Evolutionary conservation across 2,329 filamentous ascomycete genomes (phyloP).

Genomic region (Monilinia aucupariae): DNA sequence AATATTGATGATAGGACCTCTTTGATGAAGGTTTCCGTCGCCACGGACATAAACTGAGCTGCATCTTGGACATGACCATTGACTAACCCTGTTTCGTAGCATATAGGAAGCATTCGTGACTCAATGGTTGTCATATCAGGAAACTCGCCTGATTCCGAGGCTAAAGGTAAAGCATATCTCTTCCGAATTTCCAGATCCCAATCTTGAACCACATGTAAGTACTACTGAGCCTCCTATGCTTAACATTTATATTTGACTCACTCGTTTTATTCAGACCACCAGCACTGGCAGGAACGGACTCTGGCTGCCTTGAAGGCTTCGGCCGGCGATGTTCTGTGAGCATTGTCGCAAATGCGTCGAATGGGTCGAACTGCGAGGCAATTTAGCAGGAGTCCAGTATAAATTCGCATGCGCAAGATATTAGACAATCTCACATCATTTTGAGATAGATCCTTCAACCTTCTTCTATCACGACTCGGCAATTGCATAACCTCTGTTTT

Average conservation of each 20-base stretch:
- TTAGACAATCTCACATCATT: constrained; percentile 49
- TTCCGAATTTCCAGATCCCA: constrained; percentile 64
- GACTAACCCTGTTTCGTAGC: constrained; percentile 59
- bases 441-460: constrained; percentile 58
- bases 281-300: constrained; percentile 62
- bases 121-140: constrained; percentile 60
- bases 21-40: constrained; percentile 63
- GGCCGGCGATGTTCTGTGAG: constrained; percentile 36
- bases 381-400: not conserved
- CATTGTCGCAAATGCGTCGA: constrained; percentile 32
- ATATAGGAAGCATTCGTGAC: constrained; percentile 61
- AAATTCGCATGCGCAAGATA: not conserved
- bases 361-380: constrained; percentile 32
- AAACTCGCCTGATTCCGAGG: constrained; percentile 64
- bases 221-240: not conserved
- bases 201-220: constrained; percentile 39
- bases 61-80: constrained; percentile 56
- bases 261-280: constrained; percentile 73
- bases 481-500: constrained; percentile 68
- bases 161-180: constrained; percentile 57
- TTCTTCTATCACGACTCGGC: constrained; percentile 58
- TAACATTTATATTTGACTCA: constrained; percentile 45
- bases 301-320: constrained; percentile 41
- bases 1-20: constrained; percentile 59
- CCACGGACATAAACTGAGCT: constrained; percentile 58